These are phyloP conservation scores for Celoporthe dispersa DNA, from an alignment of 2,329 filamentous ascomycete genomes.

Conservation along the genomic window DNA sequence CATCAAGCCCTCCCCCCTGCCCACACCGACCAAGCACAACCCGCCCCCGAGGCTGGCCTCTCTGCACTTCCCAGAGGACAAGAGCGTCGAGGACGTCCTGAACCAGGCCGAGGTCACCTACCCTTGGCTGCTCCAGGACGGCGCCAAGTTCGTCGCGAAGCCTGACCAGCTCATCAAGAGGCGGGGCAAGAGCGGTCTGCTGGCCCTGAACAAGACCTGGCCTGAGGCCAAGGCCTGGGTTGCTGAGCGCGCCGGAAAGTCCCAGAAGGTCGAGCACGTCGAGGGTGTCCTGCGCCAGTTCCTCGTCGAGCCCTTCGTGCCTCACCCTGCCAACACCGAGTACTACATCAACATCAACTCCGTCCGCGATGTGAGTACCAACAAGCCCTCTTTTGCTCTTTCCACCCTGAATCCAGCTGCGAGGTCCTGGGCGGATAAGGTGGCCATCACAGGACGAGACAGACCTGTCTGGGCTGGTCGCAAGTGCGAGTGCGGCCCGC, in stretches of 20 bases:
- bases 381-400: slow-evolving; percentile 36
- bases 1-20: slow-evolving; percentile 97
- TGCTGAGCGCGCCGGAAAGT: slow-evolving; percentile 87
- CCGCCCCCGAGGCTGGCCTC: slow-evolving; percentile 87
- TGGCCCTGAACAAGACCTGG: slow-evolving; percentile 98
- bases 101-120: slow-evolving; percentile 96
- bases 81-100: slow-evolving; percentile 80
- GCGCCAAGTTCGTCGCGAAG: slow-evolving; percentile 92
- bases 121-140: slow-evolving; percentile 86
- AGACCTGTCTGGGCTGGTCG: slow-evolving; percentile 13
- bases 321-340: slow-evolving; percentile 92
- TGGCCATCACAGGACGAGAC: slow-evolving; percentile 3
- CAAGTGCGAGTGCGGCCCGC: slow-evolving; percentile 20
- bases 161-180: slow-evolving; percentile 99
- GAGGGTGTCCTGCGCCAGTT: slow-evolving; percentile 90
- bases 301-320: slow-evolving; percentile 97
- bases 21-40: slow-evolving; percentile 85
- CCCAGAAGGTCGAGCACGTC: slow-evolving; percentile 89
- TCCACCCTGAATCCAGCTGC: slow-evolving; percentile 31
- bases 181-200: slow-evolving; percentile 96
- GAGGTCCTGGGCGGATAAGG: slow-evolving; percentile 9
- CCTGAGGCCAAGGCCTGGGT: slow-evolving; percentile 92
- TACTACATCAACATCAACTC: slow-evolving; percentile 99
- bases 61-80: slow-evolving; percentile 90
- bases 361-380: slow-evolving; percentile 86